Conservation (phyloP, 305 asterid genomes). For the Andrographis paniculata region DNA sequence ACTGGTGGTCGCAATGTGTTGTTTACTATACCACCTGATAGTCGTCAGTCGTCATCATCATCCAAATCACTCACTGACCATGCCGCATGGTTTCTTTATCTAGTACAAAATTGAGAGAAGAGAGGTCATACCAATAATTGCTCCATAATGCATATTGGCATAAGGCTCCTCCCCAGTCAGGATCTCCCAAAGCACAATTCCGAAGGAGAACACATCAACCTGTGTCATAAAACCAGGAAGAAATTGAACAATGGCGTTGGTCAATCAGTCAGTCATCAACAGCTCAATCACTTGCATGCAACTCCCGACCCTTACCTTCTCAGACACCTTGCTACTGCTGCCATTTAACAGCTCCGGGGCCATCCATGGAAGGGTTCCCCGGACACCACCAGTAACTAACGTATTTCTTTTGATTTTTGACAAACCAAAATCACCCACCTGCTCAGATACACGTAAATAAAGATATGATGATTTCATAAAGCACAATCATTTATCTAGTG, state of each 20-base stretch:
- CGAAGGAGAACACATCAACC: slow-evolving; percentile 89
- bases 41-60: background rate
- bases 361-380: slow-evolving; percentile 95
- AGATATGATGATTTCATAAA: background rate
- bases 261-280: slow-evolving; percentile 11
- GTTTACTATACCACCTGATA: slow-evolving; percentile 1
- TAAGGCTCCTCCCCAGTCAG: slow-evolving; percentile 92
- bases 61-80: background rate
- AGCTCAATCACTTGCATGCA: background rate
- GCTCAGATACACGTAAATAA: slow-evolving; percentile 11
- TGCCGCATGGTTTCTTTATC: background rate
- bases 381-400: slow-evolving; percentile 80
- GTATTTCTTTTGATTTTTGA: slow-evolving; percentile 76
- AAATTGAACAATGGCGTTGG: background rate
- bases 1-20: slow-evolving; percentile 53
- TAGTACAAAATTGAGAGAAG: background rate
- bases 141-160: slow-evolving; percentile 84
- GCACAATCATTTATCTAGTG: background rate
- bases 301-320: slow-evolving; percentile 38
- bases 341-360: slow-evolving; percentile 87
- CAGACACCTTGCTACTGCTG: slow-evolving; percentile 75
- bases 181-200: slow-evolving; percentile 86
- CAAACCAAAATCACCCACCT: slow-evolving; percentile 92
- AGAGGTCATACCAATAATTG: slow-evolving; percentile 60
- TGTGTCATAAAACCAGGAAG: slow-evolving; percentile 12